phyloP scores from a whole-genome alignment of 2,329 filamentous ascomycete species.

The Penicillium sp. region DNA sequence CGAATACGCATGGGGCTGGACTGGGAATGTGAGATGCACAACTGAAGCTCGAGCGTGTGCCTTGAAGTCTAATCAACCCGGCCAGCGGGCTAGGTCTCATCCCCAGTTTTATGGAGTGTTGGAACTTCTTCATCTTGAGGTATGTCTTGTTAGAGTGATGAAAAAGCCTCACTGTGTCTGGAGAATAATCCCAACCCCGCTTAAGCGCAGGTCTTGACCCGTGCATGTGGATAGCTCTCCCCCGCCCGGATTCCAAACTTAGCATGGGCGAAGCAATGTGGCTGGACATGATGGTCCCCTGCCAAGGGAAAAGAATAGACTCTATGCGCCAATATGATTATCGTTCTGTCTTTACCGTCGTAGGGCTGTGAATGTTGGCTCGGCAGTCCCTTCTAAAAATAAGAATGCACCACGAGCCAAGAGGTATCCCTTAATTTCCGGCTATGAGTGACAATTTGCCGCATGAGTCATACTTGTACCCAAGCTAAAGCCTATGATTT shows the following conservation, averaged over 20 bases:
- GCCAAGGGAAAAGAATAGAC: not conserved
- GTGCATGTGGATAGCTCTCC: not conserved
- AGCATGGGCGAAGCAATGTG: slow-evolving; percentile 3
- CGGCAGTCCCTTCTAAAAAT: too few species aligned
- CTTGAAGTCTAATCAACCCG: too few species aligned
- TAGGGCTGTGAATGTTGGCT: not conserved
- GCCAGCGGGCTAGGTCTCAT: too few species aligned
- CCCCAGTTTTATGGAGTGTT: not conserved
- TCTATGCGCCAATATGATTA: not conserved
- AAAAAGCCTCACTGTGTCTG: not conserved
- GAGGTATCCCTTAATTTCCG: too few species aligned
- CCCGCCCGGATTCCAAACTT: not conserved
- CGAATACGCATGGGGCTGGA: too few species aligned
- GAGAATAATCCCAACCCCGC: not conserved
- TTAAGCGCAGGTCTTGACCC: not conserved
- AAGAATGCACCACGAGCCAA: too few species aligned
- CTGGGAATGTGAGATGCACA: too few species aligned
- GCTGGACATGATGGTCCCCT: not conserved
- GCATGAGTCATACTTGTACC: too few species aligned
- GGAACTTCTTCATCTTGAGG: not conserved
- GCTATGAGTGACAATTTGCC: too few species aligned
- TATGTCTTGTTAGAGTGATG: not conserved
- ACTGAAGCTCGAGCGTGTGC: too few species aligned
- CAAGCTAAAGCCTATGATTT: not conserved
- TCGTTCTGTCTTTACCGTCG: not conserved